Base-by-base conservation (phyloP, 2,329 filamentous ascomycete genomes). In the Sporothrix schenckii region DNA sequence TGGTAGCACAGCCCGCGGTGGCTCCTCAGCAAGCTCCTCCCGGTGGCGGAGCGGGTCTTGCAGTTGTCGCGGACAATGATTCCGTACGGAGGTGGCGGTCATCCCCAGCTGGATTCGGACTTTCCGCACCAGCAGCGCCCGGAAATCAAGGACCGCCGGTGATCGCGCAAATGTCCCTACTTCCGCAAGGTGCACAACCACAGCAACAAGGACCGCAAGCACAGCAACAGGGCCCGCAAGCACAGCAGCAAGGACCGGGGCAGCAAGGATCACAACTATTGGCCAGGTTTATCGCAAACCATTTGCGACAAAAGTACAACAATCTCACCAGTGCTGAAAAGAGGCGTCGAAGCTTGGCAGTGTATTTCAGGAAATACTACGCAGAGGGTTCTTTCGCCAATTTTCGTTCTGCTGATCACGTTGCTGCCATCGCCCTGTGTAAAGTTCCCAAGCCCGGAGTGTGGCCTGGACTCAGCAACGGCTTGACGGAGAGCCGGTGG, bases 391-490 rank as follows among this genome's bases (percentile, higher is more conserved):
- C n/a, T n/a, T 27, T 44, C 13, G 2, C 6, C 9, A 16, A 27
- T 2, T 13, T 24, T n/a, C 14, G 2, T 2, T 2, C 16, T 3
- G 6, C 11, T 7, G 1, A 10, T 4, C 58, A 63, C 34, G 4
- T 6, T 7, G 21, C 39, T n/a, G 58, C 47, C 21, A 21, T 63
- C 2, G 58, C 13, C n/a, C 3, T 2, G 3, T 21, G n/a, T 21
- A 9, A 6, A 16, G 13, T 63, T 3, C 58, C 58, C 4, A 63
- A 47, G 13, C 58, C 3, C 24, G 61, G 44, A 65, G 16, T 5
- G 27, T 65, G 61, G 61, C 61, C 61, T 1, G 61, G 61, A 50
- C 44, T 65, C 16, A 65, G 14, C 21, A 27, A 14, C 44, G 2
- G 2, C 7, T 34, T 50, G 14, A 49, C 61, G 19, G 24, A 14